These are phyloP conservation scores for Amauroascus niger DNA, from an alignment of 2,329 filamentous ascomycete species.

Conservation along the genomic window DNA sequence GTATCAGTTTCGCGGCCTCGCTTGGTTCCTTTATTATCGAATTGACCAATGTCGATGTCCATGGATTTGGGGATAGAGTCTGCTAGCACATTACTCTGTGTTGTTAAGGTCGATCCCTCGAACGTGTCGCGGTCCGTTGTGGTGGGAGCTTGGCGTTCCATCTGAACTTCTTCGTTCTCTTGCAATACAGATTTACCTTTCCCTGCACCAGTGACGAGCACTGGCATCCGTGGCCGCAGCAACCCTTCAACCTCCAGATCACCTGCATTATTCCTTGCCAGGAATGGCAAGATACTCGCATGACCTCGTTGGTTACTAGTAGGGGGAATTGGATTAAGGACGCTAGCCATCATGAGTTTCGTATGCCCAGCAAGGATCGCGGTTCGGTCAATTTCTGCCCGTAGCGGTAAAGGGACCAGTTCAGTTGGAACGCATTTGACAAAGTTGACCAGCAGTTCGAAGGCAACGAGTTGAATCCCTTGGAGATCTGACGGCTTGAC, in stretches of 20 bases:
- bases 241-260: constrained; percentile 63
- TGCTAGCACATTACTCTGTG: neutral
- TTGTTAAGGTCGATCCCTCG: neutral
- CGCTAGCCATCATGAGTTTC: constrained; percentile 67
- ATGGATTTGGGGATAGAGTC: neutral
- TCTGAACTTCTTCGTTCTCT: neutral
- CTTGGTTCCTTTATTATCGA: neutral
- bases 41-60: neutral
- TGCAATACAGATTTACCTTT: constrained; percentile 22
- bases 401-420: constrained; percentile 58
- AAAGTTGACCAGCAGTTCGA: constrained; percentile 51
- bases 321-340: constrained; percentile 64
- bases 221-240: constrained; percentile 45
- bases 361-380: constrained; percentile 62
- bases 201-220: constrained; percentile 26
- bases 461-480: constrained; percentile 49
- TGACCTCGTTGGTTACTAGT: constrained; percentile 52
- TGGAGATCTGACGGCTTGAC: constrained; percentile 14
- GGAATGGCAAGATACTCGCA: constrained; percentile 69
- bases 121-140: neutral
- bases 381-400: constrained; percentile 69
- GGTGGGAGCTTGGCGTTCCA: neutral
- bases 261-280: constrained; percentile 55
- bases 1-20: neutral
- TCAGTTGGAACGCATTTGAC: constrained; percentile 56